Percentiles rank a stretch among this genome's conserved stretches.
phyloP scores from a whole-genome alignment of 2,329 filamentous ascomycete genomes.

The Ustulina deusta region DNA sequence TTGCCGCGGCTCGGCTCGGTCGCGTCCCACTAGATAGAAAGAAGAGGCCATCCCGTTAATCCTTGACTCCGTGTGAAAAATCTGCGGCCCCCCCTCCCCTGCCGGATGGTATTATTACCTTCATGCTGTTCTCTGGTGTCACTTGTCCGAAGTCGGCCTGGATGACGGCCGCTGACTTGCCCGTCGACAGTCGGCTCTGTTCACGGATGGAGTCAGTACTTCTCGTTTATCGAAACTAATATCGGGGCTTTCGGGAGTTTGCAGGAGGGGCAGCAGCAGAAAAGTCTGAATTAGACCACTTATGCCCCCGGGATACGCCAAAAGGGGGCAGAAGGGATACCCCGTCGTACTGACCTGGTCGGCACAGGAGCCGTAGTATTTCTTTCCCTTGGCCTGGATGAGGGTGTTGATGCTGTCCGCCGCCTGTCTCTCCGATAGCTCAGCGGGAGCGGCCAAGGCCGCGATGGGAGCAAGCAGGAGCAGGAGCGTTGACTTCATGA shows the following conservation, averaged over 20 bases:
- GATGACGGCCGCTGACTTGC: constrained; percentile 67
- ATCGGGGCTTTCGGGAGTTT: not conserved
- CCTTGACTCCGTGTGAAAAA: not conserved
- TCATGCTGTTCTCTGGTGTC: constrained; percentile 73
- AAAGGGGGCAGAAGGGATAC: not conserved
- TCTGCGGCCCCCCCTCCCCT: not conserved
- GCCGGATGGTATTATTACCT: constrained; percentile 30
- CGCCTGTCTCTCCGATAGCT: constrained; percentile 55
- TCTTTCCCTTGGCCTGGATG: constrained; percentile 72
- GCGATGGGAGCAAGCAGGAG: constrained; percentile 52
- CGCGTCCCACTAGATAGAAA: constrained; percentile 70
- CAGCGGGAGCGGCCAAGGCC: constrained; percentile 53
- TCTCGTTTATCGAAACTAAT: too few relatives aligned
- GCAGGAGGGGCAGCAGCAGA: not conserved
- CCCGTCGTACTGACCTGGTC: constrained; percentile 56
- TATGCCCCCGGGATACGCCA: not conserved
- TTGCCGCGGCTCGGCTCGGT: constrained; percentile 54
- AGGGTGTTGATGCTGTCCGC: constrained; percentile 64
- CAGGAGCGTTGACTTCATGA: constrained; percentile 52
- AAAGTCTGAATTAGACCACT: not conserved
- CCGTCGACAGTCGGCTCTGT: constrained; percentile 58
- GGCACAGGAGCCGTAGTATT: constrained; percentile 71
- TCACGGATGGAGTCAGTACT: not conserved
- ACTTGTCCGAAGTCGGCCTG: constrained; percentile 72
- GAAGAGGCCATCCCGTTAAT: constrained; percentile 7